Evolutionary conservation across 805 yeast species (phyloP), one percentile per base, ranked within the genome.

Genomic region (Scheffersomyces lignosus): DNA sequence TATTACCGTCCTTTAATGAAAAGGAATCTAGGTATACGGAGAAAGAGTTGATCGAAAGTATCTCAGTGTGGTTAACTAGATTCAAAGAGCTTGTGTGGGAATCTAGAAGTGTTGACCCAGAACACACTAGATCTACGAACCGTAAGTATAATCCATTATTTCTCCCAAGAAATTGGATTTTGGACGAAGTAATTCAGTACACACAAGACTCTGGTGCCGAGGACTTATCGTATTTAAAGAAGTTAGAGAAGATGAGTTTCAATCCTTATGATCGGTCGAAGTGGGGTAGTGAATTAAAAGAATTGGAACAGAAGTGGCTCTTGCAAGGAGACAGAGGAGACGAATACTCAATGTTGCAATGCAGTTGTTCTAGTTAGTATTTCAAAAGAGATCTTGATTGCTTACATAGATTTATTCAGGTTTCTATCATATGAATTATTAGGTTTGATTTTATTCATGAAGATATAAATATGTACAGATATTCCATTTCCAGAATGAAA

Each of bases 141-240:
- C 53, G 62, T 5, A 36, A 47, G 3, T 66, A 62, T 33, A 93
- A 91, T 52, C 99, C 98, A 3, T 54, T 77, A 24, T 91, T 91
- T 52, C 73, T 85, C 4, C 93, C 96, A 15, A 73, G 91, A 41
- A 85, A 81, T 45, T 87, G 95, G 89, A 81, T 90, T 35, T 67
- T 93, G 36, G 87, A 88, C 36, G 90, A 89, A 43, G 96, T 88
- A 1, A 81, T 87, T 31, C 71, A 75, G 18, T 62, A 66, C 30
- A 71, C 81, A 0, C 67, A 73, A 25, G 85, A 79, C 2, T 65
- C 72, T 18, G 69, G 75, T 24, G 65, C 63, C n/a, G 54, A 54
- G 22, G 81, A 80, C 52, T 52, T 70, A 9, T 63, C 69, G 1
- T 63, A 75, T 28, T 64, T 89, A 42, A 53, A 77, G 20, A 85